Conservation (phyloP, 805 yeast genomes). For the Myxozyma neotropica region DNA sequence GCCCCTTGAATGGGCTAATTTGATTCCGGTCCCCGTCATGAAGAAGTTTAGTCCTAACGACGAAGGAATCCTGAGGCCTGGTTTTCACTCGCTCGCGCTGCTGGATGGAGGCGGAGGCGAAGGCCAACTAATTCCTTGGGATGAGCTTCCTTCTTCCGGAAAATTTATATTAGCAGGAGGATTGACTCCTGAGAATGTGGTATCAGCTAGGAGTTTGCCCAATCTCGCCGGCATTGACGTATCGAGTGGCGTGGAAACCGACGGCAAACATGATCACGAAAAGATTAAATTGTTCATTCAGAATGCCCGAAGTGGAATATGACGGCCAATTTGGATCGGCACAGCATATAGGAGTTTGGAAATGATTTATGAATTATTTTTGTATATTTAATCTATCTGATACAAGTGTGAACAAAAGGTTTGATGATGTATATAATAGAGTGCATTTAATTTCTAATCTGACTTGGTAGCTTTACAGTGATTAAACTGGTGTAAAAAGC, state of each 20-base stretch:
- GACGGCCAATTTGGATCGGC: too few species aligned
- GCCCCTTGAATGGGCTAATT: constrained; percentile 50
- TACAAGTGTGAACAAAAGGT: too few species aligned
- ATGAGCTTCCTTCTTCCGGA: constrained; percentile 46
- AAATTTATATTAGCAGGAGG: constrained; percentile 86
- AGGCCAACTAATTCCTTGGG: constrained; percentile 82
- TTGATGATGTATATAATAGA: too few species aligned
- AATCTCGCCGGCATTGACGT: constrained; percentile 93
- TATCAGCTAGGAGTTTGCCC: constrained; percentile 49
- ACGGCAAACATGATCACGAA: constrained; percentile 67
- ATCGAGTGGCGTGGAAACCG: constrained; percentile 88
- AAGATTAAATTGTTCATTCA: constrained; percentile 64
- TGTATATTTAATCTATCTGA: too few species aligned
- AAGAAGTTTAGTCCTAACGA: constrained; percentile 70
- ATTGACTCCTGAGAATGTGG: constrained; percentile 71
- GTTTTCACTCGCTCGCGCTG: constrained; percentile 58
- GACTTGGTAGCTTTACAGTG: too few species aligned
- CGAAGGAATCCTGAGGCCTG: constrained; percentile 35
- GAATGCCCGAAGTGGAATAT: constrained; percentile 12
- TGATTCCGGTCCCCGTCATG: constrained; percentile 61
- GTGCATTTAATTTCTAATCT: too few species aligned
- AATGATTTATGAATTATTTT: too few species aligned
- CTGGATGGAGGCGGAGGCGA: constrained; percentile 86
- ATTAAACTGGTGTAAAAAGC: too few species aligned
- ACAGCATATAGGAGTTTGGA: too few species aligned